Evolutionary conservation across 1,284 basidiomycete genomes (phyloP).

Genomic region (Neolentinus lepideus): DNA sequence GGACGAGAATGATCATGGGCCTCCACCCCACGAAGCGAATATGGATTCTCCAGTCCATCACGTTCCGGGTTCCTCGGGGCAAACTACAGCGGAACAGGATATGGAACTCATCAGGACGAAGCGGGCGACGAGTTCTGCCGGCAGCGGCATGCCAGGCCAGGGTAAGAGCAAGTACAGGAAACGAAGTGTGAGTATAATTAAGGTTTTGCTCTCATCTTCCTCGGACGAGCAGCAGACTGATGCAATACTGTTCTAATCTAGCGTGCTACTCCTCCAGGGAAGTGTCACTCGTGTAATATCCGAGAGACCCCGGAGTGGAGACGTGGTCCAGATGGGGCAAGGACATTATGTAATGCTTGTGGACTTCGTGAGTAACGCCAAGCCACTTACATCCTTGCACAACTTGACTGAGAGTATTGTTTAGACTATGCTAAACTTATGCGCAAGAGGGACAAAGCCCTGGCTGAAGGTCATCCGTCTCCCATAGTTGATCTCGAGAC

Average conservation of each 20-base stretch:
- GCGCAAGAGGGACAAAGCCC: conserved; percentile 61
- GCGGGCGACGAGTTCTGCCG: conserved; percentile 50
- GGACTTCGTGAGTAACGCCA: conserved; percentile 58
- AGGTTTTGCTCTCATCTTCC: conserved; percentile 8
- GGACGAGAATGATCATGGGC: conserved; percentile 21
- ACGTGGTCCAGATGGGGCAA: conserved; percentile 70
- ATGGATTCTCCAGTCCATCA: not conserved
- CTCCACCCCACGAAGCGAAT: conserved; percentile 1
- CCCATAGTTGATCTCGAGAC: conserved; percentile 66
- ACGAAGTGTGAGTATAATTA: conserved; percentile 56
- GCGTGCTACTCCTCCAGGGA: conserved; percentile 76
- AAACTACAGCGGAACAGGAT: conserved; percentile 62
- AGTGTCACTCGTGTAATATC: conserved; percentile 79
- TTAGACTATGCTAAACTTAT: conserved; percentile 74
- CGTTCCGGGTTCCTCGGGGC: conserved; percentile 9
- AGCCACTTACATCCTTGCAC: conserved; percentile 8
- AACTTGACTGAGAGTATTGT: conserved; percentile 6
- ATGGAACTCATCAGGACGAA: conserved; percentile 77
- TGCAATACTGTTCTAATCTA: conserved; percentile 20
- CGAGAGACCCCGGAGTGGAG: conserved; percentile 82
- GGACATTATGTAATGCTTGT: conserved; percentile 78
- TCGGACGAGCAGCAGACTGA: conserved; percentile 6
- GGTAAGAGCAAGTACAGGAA: conserved; percentile 76
- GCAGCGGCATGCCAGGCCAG: conserved; percentile 25
- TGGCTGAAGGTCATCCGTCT: conserved; percentile 40